Conservation (phyloP, 345 rosid genomes). For the Fremontodendron californicum region DNA sequence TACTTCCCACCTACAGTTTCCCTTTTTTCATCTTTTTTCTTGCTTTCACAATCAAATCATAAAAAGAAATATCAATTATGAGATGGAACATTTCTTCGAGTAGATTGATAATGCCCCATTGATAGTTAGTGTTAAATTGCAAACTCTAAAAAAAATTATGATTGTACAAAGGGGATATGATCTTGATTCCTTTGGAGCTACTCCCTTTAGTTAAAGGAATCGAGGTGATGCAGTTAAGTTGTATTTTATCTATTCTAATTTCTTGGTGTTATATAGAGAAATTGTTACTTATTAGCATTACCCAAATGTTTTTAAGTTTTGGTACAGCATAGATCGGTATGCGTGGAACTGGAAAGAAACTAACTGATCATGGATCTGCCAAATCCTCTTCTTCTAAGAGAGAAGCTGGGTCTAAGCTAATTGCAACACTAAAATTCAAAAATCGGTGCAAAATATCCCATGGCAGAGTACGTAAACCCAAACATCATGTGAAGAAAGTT, state of each 20-base stretch:
- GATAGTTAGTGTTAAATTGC: background rate
- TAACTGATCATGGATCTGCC: slow-evolving; percentile 24
- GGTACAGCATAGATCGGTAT: slow-evolving; percentile 29
- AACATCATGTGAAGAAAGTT: slow-evolving; percentile 26
- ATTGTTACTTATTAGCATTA: background rate
- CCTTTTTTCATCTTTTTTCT: background rate
- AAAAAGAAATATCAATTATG: background rate
- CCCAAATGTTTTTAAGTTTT: slow-evolving; percentile 14
- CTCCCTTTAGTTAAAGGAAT: background rate
- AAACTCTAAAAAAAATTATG: background rate
- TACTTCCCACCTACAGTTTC: background rate
- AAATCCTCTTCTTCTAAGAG: slow-evolving; percentile 29
- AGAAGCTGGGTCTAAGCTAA: slow-evolving; percentile 39
- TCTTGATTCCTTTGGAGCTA: background rate
- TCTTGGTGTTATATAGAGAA: background rate
- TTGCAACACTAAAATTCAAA: slow-evolving; percentile 38
- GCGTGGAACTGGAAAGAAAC: slow-evolving; percentile 30
- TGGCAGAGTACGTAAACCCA: slow-evolving; percentile 25
- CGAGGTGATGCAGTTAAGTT: background rate
- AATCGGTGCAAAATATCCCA: slow-evolving; percentile 26
- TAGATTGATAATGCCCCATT: background rate
- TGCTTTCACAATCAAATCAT: background rate
- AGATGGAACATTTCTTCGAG: background rate
- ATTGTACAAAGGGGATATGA: background rate
- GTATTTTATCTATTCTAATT: background rate